Evolutionary conservation across 768 basidiomycete species (phyloP), one percentile per base, ranked within the genome.

Genomic region (Hortiboletus campestris): DNA sequence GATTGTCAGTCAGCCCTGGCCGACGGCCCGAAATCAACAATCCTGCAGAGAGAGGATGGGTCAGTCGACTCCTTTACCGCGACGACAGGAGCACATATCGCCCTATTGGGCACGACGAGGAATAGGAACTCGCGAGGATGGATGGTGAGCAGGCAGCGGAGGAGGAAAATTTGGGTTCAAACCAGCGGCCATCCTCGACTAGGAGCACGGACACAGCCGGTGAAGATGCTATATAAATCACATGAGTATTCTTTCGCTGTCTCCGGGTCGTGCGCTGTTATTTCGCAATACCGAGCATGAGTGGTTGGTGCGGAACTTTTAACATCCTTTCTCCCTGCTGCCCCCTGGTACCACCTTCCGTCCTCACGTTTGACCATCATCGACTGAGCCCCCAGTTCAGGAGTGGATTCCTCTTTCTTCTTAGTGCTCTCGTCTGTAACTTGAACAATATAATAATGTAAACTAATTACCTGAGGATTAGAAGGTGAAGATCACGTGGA

Each of bases 121-220:
- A 82, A 78, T 80, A 80, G 80, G 79, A 80, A 80, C 71, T 80
- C 71, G 68, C 71, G 80, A 80, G 79, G 80, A 77, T 80, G 78
- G 74, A 67, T 64, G 65, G 66, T 59, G 70, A 65, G 51, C 64
- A 68, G 56, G 60, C 47, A 56, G 65, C 62, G 59, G 67, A 48
- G 32, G 62, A 56, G 52, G 73, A 67, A 61, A 67, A 59, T 49
- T 52, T 48, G 17, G 48, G 31, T 49, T 46, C 58, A 41, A 61
- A 58, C 55, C 64, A 54, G 53, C 47, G 41, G 44, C 46, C 56
- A 20, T 49, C 43, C 47, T 57, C 61, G 46, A 57, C 60, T 46
- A 49, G 38, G 31, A 49, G 43, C 54, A 43, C 46, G 41, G 54
- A 59, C 45, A 19, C 49, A 28, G 39, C 41, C 17, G 46, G 47